phyloP scores from a whole-genome alignment of 345 rosid species.

The Sonneratia caseolaris region DNA sequence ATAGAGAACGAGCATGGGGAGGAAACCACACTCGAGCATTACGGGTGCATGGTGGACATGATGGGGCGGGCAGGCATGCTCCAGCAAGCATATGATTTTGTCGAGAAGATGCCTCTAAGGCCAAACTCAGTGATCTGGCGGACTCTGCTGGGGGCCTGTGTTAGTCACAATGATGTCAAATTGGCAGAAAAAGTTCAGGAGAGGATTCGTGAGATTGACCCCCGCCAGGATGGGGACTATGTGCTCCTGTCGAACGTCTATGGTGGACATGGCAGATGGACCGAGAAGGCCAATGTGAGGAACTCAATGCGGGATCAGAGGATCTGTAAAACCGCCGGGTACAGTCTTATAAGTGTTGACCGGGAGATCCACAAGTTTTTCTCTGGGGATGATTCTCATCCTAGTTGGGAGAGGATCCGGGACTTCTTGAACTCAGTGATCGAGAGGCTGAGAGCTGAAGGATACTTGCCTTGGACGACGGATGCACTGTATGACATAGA shows the following conservation, averaged over 20 bases:
- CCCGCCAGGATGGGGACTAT: conserved; percentile 43
- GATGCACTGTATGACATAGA: conserved; percentile 38
- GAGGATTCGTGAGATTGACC: conserved; percentile 30
- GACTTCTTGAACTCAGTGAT: conserved; percentile 19
- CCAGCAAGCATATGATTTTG: conserved; percentile 32
- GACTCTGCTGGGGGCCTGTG: conserved; percentile 47
- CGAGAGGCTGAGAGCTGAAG: conserved; percentile 20
- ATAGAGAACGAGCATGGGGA: conserved; percentile 23
- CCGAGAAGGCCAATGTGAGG: conserved; percentile 28
- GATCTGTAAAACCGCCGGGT: conserved; percentile 31
- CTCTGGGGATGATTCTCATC: conserved; percentile 39
- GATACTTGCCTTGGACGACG: conserved; percentile 23
- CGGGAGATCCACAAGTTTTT: conserved; percentile 30
- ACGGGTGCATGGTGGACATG: conserved; percentile 51
- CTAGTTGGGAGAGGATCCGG: conserved; percentile 18
- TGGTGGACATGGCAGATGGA: conserved; percentile 28
- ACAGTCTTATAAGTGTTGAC: conserved; percentile 26
- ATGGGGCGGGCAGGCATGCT: conserved; percentile 39
- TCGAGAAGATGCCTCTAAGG: conserved; percentile 25
- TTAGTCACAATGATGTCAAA: conserved; percentile 23
- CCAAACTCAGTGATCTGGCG: conserved; percentile 45
- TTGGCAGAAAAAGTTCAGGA: conserved; percentile 32
- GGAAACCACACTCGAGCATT: conserved; percentile 36
- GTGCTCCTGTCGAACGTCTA: conserved; percentile 53
- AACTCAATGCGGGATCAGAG: conserved; percentile 31